phyloP scores from a whole-genome alignment of 2,329 filamentous ascomycete species.

The Talaromyces sp. region DNA sequence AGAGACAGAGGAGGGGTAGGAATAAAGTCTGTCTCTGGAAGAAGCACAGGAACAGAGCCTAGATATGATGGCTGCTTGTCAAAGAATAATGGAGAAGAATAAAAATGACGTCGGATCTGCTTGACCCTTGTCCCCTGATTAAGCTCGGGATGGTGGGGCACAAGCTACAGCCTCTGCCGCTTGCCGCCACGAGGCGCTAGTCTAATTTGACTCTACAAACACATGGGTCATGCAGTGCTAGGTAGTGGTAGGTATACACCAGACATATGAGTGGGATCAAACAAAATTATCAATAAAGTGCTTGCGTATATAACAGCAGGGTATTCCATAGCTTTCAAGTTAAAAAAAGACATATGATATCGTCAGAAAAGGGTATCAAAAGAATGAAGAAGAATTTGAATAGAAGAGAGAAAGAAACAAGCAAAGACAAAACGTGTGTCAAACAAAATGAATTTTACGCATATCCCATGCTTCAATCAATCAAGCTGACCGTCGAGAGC shows the following conservation, averaged over 20 bases:
- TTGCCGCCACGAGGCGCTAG: not conserved
- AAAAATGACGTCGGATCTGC: not conserved
- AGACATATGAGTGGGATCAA: too few relatives aligned
- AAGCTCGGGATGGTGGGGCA: not conserved
- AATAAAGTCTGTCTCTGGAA: not conserved
- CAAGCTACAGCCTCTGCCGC: not conserved
- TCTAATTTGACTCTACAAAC: not conserved
- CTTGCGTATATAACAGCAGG: not conserved
- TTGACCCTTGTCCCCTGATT: not conserved
- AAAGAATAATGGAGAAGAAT: not conserved
- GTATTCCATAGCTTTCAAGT: not conserved
- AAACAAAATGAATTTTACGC: not conserved
- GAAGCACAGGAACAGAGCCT: not conserved
- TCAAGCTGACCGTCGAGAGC: slow-evolving; percentile 65
- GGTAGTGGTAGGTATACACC: not conserved
- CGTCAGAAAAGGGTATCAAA: not conserved
- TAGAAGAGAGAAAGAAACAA: not conserved
- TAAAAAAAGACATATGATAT: not conserved
- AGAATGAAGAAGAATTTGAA: not conserved
- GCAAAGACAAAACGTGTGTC: not conserved
- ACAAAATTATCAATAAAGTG: not conserved
- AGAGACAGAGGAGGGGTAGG: not conserved
- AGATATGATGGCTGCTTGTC: not conserved
- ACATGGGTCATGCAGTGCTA: not conserved
- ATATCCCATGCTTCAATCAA: slow-evolving; percentile 10